These are phyloP conservation scores for Neofusicoccum sp. DNA, from an alignment of 2,329 filamentous ascomycete species.

Conservation along the genomic window DNA sequence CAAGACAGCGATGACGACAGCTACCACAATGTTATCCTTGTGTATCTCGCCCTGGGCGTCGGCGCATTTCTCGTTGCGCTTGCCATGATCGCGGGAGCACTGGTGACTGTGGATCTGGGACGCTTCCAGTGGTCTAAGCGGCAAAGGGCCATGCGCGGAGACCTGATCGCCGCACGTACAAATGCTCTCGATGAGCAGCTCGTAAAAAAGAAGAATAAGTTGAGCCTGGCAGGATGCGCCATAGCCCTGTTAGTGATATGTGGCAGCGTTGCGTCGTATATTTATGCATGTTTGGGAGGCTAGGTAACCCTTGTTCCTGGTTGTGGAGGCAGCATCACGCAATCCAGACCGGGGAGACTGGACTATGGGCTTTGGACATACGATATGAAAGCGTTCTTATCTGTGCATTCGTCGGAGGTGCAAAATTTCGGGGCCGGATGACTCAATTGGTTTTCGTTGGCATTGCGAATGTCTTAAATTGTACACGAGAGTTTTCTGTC, in stretches of 20 bases:
- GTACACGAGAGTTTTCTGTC: no score
- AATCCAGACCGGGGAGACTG: no score
- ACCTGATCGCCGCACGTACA: not conserved
- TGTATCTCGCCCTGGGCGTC: constrained; percentile 53
- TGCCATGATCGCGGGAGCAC: not conserved
- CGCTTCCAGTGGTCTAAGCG: not conserved
- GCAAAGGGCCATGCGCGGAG: not conserved
- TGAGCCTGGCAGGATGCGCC: not conserved
- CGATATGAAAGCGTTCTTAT: no score
- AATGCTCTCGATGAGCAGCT: not conserved
- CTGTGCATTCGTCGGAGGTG: no score
- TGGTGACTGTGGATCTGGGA: not conserved
- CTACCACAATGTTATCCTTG: constrained; percentile 54
- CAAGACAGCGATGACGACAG: constrained; percentile 58
- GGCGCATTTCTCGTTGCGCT: not conserved
- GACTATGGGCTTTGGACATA: no score
- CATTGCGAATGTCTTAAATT: no score
- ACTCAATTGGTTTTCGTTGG: no score
- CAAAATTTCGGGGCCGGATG: no score
- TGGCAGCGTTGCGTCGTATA: not conserved
- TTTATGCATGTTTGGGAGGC: not conserved
- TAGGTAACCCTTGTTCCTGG: no score
- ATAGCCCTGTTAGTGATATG: not conserved
- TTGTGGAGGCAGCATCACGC: no score
- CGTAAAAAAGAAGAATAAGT: not conserved